phyloP scores from a whole-genome alignment of 73 alveolate species.

The Halteria grandinella region DNA sequence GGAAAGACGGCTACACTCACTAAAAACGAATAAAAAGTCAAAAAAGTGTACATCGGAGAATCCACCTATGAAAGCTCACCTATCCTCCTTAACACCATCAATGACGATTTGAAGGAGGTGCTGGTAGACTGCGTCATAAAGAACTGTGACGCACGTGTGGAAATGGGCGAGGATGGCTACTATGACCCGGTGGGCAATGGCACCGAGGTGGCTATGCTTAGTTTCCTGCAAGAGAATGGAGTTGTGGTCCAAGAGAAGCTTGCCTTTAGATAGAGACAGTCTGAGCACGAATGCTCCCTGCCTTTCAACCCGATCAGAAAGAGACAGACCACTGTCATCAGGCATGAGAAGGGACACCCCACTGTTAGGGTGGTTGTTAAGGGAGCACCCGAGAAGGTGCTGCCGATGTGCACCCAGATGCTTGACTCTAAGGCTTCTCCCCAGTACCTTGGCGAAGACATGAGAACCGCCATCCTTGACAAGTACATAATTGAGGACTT shows the following conservation, averaged over 20 bases:
- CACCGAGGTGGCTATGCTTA: constrained; percentile 46
- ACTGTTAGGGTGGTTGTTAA: constrained; percentile 58
- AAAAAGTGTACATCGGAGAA: no score
- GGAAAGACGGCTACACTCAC: background rate
- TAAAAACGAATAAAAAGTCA: background rate
- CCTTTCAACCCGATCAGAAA: constrained; percentile 88
- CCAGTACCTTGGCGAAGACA: constrained; percentile 42
- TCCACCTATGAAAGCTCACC: no score
- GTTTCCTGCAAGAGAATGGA: constrained; percentile 20
- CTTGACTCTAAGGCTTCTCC: constrained; percentile 24
- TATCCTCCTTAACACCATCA: no score
- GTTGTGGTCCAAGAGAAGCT: background rate
- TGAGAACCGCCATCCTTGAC: constrained; percentile 77
- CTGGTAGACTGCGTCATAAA: constrained; percentile 3
- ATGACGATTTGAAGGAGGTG: no score
- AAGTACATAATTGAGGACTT: constrained; percentile 55
- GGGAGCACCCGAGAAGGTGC: constrained; percentile 74
- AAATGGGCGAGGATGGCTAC: constrained; percentile 37
- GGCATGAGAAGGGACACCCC: constrained; percentile 55
- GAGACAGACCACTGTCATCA: constrained; percentile 85
- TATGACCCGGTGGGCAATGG: constrained; percentile 41
- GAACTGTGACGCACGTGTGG: constrained; percentile 33
- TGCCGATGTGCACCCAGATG: constrained; percentile 49
- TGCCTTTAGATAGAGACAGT: background rate
- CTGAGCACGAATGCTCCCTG: constrained; percentile 48